phyloP scores from a whole-genome alignment of 106 monocot genomes.

The Phalaenopsis aphrodite region DNA sequence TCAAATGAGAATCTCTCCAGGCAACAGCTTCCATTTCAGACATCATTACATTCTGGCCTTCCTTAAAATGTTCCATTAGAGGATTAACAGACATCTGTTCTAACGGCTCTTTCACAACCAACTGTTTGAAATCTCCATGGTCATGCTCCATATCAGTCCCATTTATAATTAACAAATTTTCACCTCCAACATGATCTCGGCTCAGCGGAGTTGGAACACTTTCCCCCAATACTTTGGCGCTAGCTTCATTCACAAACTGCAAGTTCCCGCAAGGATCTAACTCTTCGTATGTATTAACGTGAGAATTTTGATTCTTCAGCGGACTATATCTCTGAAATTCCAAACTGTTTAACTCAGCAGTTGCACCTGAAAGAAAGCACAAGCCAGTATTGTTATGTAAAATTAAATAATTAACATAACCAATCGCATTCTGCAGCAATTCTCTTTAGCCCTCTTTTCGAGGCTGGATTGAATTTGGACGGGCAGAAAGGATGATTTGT shows the following conservation, averaged over 20 bases:
- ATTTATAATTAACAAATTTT: constrained; percentile 5
- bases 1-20: too few species aligned
- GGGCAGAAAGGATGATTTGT: too few species aligned
- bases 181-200: constrained; percentile 12
- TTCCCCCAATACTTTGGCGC: constrained; percentile 9
- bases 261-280: constrained; percentile 8
- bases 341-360: constrained; percentile 35
- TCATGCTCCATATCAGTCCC: constrained; percentile 12
- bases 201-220: not conserved
- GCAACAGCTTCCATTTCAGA: too few species aligned
- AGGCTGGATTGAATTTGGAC: too few species aligned
- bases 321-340: constrained; percentile 25
- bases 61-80: not conserved
- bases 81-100: not conserved
- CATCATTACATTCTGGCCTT: too few species aligned
- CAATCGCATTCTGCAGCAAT: too few species aligned
- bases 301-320: constrained; percentile 8
- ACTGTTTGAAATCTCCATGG: constrained; percentile 5
- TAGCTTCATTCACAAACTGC: constrained; percentile 11
- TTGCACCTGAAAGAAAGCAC: constrained; percentile 38
- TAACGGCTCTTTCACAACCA: constrained; percentile 14
- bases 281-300: constrained; percentile 18
- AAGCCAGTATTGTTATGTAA: too few species aligned
- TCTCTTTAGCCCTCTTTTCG: too few species aligned
- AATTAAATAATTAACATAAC: too few species aligned